These are phyloP conservation scores for Sporopachydermia cereana DNA, from an alignment of 1,139 yeast genomes.

Conservation along the genomic window DNA sequence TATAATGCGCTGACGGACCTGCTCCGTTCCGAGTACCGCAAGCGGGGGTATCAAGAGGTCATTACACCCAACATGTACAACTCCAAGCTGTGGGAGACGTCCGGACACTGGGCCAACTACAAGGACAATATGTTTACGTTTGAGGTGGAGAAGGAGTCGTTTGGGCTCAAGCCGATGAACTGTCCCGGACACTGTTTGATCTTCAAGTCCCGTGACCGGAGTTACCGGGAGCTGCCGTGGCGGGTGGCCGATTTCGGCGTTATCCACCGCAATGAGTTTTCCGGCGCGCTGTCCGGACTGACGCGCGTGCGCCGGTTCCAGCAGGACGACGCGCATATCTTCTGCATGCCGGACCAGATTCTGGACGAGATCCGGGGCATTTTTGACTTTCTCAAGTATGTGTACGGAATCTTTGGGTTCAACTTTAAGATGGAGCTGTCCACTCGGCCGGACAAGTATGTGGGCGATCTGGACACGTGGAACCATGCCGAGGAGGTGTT, in stretches of 20 bases:
- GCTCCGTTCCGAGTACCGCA: slow-evolving; percentile 71
- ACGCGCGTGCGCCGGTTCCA: slow-evolving; percentile 97
- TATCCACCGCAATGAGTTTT: slow-evolving; percentile 88
- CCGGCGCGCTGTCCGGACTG: slow-evolving; percentile 82
- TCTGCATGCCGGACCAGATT: slow-evolving; percentile 85
- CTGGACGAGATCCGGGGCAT: slow-evolving; percentile 69
- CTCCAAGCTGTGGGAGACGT: slow-evolving; percentile 90
- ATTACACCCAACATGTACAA: slow-evolving; percentile 97
- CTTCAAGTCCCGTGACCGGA: slow-evolving; percentile 78
- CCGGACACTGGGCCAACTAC: slow-evolving; percentile 98
- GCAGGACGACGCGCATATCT: slow-evolving; percentile 97
- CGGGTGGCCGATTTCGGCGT: slow-evolving; percentile 96
- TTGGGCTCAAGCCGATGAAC: slow-evolving; percentile 94
- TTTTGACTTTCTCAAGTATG: slow-evolving; percentile 65
- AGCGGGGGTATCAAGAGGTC: slow-evolving; percentile 93
- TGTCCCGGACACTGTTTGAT: slow-evolving; percentile 96
- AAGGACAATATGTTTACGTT: slow-evolving; percentile 95
- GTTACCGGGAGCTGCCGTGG: slow-evolving; percentile 91
- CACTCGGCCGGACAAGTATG: slow-evolving; percentile 87
- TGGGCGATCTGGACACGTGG: slow-evolving; percentile 86
- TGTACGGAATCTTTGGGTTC: slow-evolving; percentile 79
- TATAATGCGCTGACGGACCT: slow-evolving; percentile 74
- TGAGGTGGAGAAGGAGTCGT: slow-evolving; percentile 83
- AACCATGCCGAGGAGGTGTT: slow-evolving; percentile 72
- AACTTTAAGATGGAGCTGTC: slow-evolving; percentile 84